Evolutionary conservation across 2,329 filamentous ascomycete genomes (phyloP), one percentile per base, ranked within the genome.

Genomic region (Colletotrichum cereale): DNA sequence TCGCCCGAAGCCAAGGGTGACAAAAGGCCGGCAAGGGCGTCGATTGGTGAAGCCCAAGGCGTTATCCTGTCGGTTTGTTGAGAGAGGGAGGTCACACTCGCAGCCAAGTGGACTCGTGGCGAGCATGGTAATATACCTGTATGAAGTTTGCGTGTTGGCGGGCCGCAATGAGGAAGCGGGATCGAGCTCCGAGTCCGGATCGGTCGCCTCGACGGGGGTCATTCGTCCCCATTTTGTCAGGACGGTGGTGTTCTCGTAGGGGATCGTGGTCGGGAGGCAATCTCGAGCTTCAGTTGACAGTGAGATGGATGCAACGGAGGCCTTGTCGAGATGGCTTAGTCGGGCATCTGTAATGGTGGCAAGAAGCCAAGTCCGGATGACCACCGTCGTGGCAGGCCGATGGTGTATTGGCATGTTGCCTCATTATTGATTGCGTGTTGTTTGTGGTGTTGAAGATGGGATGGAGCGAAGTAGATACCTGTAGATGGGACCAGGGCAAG

Each of bases 81-180:
- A 42, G 26, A 52, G 44, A 62, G 48, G 52, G 58, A 36, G 58
- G 58, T 48, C 67, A 71, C 67, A 56, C 38, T 5, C 16, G 34
- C 16, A 42, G 21, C 61, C 52, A 58, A 36, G 14, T 44, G 36
- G 44, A 34, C 21, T 57, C 12, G 31, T 58, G 66, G 50, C 36
- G 55, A 36, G 52, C n/a, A 50, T 24, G 40, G 53, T 36, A 50
- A 24, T 50, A 47, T 38, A n/a, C n/a, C n/a, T n/a, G n/a, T n/a
- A 47, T 67, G 63, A 62, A 40, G 44, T 40, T 58, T 34, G 16
- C n/a, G 34, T 47, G 64, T n/a, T 61, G 55, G 55, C 29, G 63
- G 56, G 63, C 67, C 63, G 56, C 63, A 71, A 71, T 29, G 48
- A 71, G 56, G 26, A 52, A 48, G 57, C 65, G 64, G 68, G 64